Conservation (phyloP, 78 protist genomes). For the Tieghemostelium lacteum region DNA sequence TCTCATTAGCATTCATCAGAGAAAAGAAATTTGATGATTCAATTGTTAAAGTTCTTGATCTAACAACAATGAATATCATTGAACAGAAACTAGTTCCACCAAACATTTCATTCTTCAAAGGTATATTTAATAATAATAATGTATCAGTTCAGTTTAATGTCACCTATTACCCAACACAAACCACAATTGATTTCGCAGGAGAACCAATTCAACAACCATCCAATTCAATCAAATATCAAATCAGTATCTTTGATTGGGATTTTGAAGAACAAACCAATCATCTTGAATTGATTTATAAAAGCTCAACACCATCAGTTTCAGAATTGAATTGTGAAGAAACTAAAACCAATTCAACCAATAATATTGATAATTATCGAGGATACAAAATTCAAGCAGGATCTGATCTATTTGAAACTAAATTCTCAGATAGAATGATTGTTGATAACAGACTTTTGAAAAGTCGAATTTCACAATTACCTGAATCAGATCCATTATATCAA, state of each 20-base stretch:
- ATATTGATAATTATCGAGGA: neutral
- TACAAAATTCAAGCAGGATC: constrained; percentile 29
- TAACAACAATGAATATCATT: too few species aligned
- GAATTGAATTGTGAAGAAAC: neutral
- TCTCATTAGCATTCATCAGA: neutral
- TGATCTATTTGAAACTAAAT: constrained; percentile 19
- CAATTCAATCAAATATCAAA: constrained; percentile 41
- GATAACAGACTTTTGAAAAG: constrained; percentile 6
- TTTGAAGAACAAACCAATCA: neutral
- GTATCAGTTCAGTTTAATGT: neutral
- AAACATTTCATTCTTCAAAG: neutral
- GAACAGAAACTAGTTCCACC: neutral
- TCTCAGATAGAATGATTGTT: constrained; percentile 37
- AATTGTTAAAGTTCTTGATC: neutral
- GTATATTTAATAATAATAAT: constrained; percentile 9
- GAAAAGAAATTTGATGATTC: neutral
- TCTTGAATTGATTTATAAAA: constrained; percentile 11
- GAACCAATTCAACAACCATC: neutral
- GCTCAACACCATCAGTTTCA: neutral
- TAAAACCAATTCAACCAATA: neutral
- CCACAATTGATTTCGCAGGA: constrained; percentile 7
- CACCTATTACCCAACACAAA: neutral
- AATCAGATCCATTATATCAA: constrained; percentile 21
- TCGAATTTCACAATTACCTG: neutral
- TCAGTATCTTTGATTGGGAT: constrained; percentile 20